phyloP scores from a whole-genome alignment of 164 flowering plant species.

The Kalanchoe fedtschenkoi region DNA sequence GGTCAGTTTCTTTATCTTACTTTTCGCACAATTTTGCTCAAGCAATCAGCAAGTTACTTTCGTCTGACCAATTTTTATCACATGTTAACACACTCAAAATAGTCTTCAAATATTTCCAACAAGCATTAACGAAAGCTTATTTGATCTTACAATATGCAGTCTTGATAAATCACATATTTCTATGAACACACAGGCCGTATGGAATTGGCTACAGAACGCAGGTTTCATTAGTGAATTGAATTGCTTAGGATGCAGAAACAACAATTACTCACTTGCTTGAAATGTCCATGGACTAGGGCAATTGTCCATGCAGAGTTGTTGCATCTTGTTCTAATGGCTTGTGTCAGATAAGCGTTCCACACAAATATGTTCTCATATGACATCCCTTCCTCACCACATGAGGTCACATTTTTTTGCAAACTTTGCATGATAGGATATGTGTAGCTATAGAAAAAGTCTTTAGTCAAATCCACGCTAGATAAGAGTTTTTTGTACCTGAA shows the following conservation, averaged over 20 bases:
- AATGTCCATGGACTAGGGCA: conserved; percentile 92
- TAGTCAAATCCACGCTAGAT: conserved; percentile 91
- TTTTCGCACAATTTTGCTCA: no score
- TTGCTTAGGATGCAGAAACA: not conserved
- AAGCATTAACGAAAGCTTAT: not conserved
- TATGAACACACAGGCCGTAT: not conserved
- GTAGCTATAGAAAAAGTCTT: conserved; percentile 92
- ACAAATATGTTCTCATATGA: conserved; percentile 90
- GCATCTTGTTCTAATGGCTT: conserved; percentile 72
- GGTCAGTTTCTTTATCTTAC: no score
- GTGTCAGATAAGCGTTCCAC: conserved; percentile 91
- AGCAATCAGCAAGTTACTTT: no score
- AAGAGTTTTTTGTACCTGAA: conserved; percentile 95
- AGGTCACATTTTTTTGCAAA: conserved; percentile 71
- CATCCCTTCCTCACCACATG: conserved; percentile 59
- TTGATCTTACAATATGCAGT: not conserved
- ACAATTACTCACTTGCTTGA: conserved; percentile 61
- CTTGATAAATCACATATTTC: not conserved
- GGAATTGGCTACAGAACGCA: no score
- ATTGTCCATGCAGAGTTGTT: conserved; percentile 87
- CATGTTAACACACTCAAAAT: not conserved
- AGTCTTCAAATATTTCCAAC: not conserved
- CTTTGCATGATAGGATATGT: conserved; percentile 95
- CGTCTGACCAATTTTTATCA: not conserved
- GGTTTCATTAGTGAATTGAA: no score